Percentiles rank a stretch among this genome's conserved stretches.
phyloP scores from a whole-genome alignment of 176 grass and related monocot species.

The Rhipidocladum racemiflorum region DNA sequence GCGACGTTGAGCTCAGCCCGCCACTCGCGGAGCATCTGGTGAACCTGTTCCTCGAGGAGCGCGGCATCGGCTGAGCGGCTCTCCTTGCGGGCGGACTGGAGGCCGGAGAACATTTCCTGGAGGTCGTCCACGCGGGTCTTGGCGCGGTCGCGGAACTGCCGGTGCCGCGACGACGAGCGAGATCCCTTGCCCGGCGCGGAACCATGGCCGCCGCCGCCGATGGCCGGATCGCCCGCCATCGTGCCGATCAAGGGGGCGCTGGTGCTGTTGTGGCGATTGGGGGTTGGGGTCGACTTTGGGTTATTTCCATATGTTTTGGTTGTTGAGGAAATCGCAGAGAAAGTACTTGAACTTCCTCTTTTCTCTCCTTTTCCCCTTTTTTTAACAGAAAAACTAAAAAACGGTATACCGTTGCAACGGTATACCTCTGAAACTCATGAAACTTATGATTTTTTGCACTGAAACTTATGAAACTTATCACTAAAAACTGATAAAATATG shows the following conservation, averaged over 20 bases:
- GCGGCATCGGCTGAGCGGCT: constrained; percentile 75
- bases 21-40: constrained; percentile 95
- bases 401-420: no score
- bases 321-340: background rate
- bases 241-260: constrained; percentile 7
- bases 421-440: no score
- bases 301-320: background rate
- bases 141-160: constrained; percentile 78
- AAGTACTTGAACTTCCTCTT: background rate
- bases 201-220: background rate
- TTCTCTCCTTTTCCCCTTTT: background rate
- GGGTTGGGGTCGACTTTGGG: background rate
- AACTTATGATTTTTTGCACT: no score
- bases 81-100: constrained; percentile 83
- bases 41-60: constrained; percentile 81
- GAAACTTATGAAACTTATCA: no score
- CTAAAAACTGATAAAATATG: no score
- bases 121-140: constrained; percentile 88
- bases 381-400: no score
- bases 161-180: constrained; percentile 59
- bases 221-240: constrained; percentile 43
- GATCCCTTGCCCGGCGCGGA: constrained; percentile 44
- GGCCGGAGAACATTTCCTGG: constrained; percentile 80
- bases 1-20: constrained; percentile 72
- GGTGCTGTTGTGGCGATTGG: background rate